phyloP scores from a whole-genome alignment of 2,329 filamentous ascomycete species.

The Trichoderma atrobrunneum region DNA sequence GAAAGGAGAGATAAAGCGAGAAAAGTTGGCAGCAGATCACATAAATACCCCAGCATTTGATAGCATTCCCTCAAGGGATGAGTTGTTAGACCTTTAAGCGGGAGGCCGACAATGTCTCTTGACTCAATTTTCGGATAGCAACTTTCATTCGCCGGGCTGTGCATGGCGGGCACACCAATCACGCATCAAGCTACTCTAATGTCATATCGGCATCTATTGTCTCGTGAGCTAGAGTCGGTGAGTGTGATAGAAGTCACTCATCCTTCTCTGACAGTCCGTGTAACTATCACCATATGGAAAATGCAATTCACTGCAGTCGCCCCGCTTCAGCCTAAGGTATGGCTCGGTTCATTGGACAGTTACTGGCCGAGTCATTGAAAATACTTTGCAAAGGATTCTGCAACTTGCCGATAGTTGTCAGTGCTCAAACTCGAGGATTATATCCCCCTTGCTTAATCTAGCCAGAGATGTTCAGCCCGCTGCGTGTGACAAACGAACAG shows the following conservation, averaged over 20 bases:
- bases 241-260: background rate
- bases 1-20: too few species aligned
- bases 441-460: background rate
- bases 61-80: background rate
- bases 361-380: background rate
- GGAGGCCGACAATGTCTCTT: constrained; percentile 4
- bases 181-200: background rate
- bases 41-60: background rate
- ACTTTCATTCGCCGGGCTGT: background rate
- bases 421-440: background rate
- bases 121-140: background rate
- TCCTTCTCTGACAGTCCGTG: background rate
- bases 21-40: background rate
- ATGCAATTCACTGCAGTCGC: background rate
- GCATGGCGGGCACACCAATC: background rate
- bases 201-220: background rate
- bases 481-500: background rate
- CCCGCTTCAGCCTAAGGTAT: background rate
- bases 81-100: background rate
- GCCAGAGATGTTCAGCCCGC: background rate
- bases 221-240: background rate
- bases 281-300: background rate
- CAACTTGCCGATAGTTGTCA: background rate
- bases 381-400: background rate
- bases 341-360: background rate